Conservation (phyloP, 495 filamentous ascomycete species). For the Friedmanniomyces simplex region DNA sequence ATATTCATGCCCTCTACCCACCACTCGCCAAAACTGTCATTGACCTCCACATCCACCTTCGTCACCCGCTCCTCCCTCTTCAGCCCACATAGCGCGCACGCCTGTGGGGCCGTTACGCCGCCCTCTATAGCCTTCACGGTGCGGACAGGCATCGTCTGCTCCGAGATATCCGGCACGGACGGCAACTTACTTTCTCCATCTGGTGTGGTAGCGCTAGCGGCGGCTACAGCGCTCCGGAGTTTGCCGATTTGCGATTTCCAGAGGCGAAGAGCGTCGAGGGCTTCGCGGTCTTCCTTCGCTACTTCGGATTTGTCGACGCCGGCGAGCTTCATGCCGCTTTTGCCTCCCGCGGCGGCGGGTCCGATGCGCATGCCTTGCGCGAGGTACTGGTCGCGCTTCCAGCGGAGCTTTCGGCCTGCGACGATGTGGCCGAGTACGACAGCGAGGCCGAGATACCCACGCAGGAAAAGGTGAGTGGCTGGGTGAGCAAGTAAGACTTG, state of each 20-base stretch:
- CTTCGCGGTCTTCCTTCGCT: constrained; percentile 78
- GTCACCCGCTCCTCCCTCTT: constrained; percentile 73
- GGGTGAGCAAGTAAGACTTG: constrained; percentile 47
- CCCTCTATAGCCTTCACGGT: constrained; percentile 47
- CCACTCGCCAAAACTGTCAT: constrained; percentile 91
- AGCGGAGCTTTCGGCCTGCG: constrained; percentile 68
- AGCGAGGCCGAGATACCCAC: constrained; percentile 35
- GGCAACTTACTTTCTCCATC: constrained; percentile 11
- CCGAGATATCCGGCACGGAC: constrained; percentile 56
- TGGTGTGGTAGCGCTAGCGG: constrained; percentile 22
- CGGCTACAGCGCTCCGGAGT: constrained; percentile 47
- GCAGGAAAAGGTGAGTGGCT: constrained; percentile 42
- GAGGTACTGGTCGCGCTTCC: constrained; percentile 81
- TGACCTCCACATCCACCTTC: constrained; percentile 62
- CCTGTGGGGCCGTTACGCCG: constrained; percentile 56
- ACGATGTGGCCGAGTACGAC: constrained; percentile 69
- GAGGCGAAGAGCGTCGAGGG: constrained; percentile 57
- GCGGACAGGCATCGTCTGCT: constrained; percentile 46
- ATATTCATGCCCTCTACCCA: constrained; percentile 78
- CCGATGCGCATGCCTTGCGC: constrained; percentile 82
- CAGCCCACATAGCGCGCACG: constrained; percentile 82
- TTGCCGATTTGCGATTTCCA: constrained; percentile 64
- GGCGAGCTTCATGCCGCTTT: constrained; percentile 79
- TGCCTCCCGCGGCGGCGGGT: constrained; percentile 54
- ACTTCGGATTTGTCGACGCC: constrained; percentile 69